Evolutionary conservation across 2,329 filamentous ascomycete species (phyloP), one percentile per base, ranked within the genome.

Genomic region (Diaporthe vexans): DNA sequence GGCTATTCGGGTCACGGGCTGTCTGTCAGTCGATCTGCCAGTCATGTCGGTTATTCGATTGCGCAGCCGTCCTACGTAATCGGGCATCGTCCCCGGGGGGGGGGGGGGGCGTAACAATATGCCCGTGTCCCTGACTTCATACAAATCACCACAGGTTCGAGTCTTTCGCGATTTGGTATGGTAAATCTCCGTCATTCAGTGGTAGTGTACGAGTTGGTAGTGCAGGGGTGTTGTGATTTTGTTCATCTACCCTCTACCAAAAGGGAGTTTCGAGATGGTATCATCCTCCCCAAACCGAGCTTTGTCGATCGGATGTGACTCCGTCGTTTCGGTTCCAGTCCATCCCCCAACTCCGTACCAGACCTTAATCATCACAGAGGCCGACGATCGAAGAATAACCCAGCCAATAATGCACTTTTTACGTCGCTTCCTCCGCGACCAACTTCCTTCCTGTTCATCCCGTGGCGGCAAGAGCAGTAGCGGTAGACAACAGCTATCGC

Each of bases 311-410:
- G 24, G 57, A 21, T 24, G 17, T 54, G 21, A 35, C 59, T 57
- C 69, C 46, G 11, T 51, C 57, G 48, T 48, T 19, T 46, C 59
- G 33, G 63, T 68, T 54, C 46, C 63, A 35, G 48, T 68, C 57
- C 59, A 76, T 81, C 82, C 83, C 83, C 83, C 80, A 86, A 86
- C 85, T 86, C 85, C 85, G 78, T 82, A 82, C 83, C 81, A 81
- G 67, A 74, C 46, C 54, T 52, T 74, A 40, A 48, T 58, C 59
- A 65, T 57, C 46, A 37, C 54, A 72, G 57, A 59, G 68, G 67
- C 37, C 33, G 33, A 26, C 37, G 59, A 61, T 29, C 48, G 48
- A 29, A 54, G 46, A 71, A 33, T 48, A 43, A 43, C 56, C 72
- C 35, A 74, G 57, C 67, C 58, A 61, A 61, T 73, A 74, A 78